These are phyloP conservation scores for Leptodermis oblonga DNA, from an alignment of 257 asterid genomes.

Conservation along the genomic window DNA sequence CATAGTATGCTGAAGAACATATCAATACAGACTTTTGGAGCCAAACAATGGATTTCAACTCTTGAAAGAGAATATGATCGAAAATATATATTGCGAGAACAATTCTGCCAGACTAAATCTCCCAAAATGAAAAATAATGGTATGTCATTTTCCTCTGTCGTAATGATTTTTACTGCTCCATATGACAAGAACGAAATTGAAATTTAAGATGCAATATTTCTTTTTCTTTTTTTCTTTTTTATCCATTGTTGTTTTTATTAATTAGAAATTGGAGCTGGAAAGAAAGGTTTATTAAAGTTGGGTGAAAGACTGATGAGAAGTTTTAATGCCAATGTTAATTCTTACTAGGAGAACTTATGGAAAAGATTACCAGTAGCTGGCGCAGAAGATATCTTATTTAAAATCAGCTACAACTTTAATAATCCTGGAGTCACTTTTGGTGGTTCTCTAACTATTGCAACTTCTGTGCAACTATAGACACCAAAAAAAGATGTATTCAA, in stretches of 20 bases:
- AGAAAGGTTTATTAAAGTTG: slow-evolving; percentile 31
- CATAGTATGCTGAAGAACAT: slow-evolving; percentile 24
- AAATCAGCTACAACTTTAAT: slow-evolving; percentile 33
- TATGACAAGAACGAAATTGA: not conserved
- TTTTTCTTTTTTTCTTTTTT: not conserved
- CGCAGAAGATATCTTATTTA: slow-evolving; percentile 36
- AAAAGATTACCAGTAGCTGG: slow-evolving; percentile 32
- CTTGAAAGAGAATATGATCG: slow-evolving; percentile 40
- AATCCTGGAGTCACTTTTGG: slow-evolving; percentile 33
- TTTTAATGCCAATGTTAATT: slow-evolving; percentile 30
- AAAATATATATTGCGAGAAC: slow-evolving; percentile 23
- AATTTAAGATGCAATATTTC: not conserved
- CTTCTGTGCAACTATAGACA: slow-evolving; percentile 43
- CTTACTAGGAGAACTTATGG: slow-evolving; percentile 39
- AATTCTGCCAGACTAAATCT: slow-evolving; percentile 8
- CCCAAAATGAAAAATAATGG: slow-evolving; percentile 17
- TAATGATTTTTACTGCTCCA: not conserved
- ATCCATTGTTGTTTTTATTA: not conserved
- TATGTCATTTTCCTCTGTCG: slow-evolving; percentile 2
- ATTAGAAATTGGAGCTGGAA: slow-evolving; percentile 25
- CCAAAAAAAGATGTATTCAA: slow-evolving; percentile 28
- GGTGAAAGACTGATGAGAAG: slow-evolving; percentile 39
- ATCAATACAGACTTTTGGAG: slow-evolving; percentile 34
- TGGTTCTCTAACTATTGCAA: slow-evolving; percentile 34
- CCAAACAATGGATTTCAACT: slow-evolving; percentile 52